phyloP scores from a whole-genome alignment of 1,284 basidiomycete genomes.

The Cutaneotrichosporon sp. region DNA sequence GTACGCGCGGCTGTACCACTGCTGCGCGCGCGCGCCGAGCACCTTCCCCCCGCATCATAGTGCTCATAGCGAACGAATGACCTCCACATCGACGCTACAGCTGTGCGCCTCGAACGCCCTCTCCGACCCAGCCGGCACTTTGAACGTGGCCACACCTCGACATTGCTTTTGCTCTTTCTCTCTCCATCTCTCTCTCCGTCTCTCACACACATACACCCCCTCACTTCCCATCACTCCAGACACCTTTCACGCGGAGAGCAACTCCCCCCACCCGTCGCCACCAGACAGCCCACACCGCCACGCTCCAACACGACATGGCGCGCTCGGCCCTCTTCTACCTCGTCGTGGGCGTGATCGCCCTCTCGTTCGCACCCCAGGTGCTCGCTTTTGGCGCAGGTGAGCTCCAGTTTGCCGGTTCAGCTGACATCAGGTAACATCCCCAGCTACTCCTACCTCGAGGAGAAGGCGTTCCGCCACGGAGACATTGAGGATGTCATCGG shows the following conservation, averaged over 20 bases:
- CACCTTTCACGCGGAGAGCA: too few relatives aligned
- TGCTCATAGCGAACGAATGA: too few relatives aligned
- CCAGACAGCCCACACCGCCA: slow-evolving; percentile 3
- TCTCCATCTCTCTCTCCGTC: neutral
- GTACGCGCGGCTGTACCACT: too few relatives aligned
- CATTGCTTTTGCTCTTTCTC: neutral
- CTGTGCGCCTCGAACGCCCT: too few relatives aligned
- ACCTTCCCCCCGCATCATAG: too few relatives aligned
- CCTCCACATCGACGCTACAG: neutral
- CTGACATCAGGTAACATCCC: slow-evolving; percentile 42
- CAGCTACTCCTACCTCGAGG: slow-evolving; percentile 47
- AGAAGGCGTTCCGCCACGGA: slow-evolving; percentile 75
- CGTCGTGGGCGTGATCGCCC: slow-evolving; percentile 34
- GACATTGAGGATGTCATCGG: slow-evolving; percentile 60
- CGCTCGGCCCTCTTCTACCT: slow-evolving; percentile 31
- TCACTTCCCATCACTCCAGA: neutral
- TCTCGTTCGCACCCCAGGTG: slow-evolving; percentile 40
- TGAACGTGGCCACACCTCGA: neutral
- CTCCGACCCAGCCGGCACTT: neutral
- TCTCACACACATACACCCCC: neutral
- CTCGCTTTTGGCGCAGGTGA: slow-evolving; percentile 45
- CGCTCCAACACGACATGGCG: slow-evolving; percentile 20
- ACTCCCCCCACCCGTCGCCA: neutral
- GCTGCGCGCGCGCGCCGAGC: too few relatives aligned
- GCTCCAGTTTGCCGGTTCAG: neutral